Conservation (phyloP, 192 early-diverging fungal species). For the Radiomyces spectabilis region DNA sequence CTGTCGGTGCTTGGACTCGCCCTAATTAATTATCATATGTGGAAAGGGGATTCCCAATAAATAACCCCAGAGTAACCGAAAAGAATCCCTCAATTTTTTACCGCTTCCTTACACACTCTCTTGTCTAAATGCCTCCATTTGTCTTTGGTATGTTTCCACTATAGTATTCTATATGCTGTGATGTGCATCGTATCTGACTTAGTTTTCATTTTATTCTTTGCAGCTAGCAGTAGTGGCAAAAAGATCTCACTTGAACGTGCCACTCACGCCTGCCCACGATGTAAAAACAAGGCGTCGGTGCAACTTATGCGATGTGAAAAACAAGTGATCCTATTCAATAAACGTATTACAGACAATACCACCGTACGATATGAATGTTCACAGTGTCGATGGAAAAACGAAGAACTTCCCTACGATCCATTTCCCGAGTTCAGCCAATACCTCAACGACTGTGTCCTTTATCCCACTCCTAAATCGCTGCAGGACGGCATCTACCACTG, state of each 20-base stretch:
- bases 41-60: too few relatives aligned
- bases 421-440: too few relatives aligned
- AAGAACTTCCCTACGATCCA: conserved; percentile 7
- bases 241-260: conserved; percentile 25
- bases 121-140: background rate
- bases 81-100: too few relatives aligned
- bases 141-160: conserved; percentile 1
- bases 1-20: too few relatives aligned
- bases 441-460: too few relatives aligned
- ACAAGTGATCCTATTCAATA: conserved; percentile 23
- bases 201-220: background rate
- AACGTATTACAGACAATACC: conserved; percentile 14
- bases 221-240: conserved; percentile 8
- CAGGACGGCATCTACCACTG: too few relatives aligned
- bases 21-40: too few relatives aligned
- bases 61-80: too few relatives aligned
- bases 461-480: too few relatives aligned
- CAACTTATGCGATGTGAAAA: conserved; percentile 25
- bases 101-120: too few relatives aligned
- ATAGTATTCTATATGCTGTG: background rate
- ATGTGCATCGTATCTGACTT: too few relatives aligned
- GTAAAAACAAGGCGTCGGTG: conserved; percentile 21
- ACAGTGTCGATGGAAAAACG: conserved; percentile 27
- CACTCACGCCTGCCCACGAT: conserved; percentile 24
- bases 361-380: conserved; percentile 28